Base-by-base conservation (phyloP, 331 rosid genomes). In the Quercus lobata region DNA sequence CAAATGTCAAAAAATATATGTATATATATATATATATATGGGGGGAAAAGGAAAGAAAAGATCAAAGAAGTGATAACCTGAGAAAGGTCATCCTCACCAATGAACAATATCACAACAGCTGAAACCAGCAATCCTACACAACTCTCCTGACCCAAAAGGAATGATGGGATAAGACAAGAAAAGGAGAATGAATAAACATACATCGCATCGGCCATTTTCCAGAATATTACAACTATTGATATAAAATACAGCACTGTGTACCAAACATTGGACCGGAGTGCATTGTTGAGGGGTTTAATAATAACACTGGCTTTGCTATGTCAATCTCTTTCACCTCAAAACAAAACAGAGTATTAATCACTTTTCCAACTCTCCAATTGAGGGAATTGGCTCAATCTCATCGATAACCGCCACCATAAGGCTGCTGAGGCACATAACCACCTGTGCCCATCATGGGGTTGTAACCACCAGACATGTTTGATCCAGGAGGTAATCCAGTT, bases 381-480 rank as follows among this genome's bases (percentile, higher is more conserved):
- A 82, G 46, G 65, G 57, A 57, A 54, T 66, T 60, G 3, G 68
- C 2, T 78, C 80, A 75, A 34, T 77, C 77, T 90, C 87, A 92
- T 90, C 89, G 82, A 82, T 90, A 90, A 61, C 96, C 87, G 0
- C 92, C 73, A 17, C 94, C 94, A 71, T 91, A 90, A 17, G 97
- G 97, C 80, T 82, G 99, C 84, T 90, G 98, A 66, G 92, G 87
- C 72, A 78, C 74, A 72, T 91, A 90, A 72, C 90, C 87, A 72
- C 98, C 97, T 15, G 87, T 63, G 76, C 97, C 97, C 92, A 88
- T 89, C 98, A 87, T 93, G 62, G 88, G 77, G 84, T 93, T 90
- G 79, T 96, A 96, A 63, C 78, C 86, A n/a, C 88, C 84, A 15
- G 92, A 85, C 70, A 90, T 71, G 83, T 92, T 96, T 30, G 97